phyloP scores from a whole-genome alignment of 2,329 filamentous ascomycete species.

The Metarhizium humberi region DNA sequence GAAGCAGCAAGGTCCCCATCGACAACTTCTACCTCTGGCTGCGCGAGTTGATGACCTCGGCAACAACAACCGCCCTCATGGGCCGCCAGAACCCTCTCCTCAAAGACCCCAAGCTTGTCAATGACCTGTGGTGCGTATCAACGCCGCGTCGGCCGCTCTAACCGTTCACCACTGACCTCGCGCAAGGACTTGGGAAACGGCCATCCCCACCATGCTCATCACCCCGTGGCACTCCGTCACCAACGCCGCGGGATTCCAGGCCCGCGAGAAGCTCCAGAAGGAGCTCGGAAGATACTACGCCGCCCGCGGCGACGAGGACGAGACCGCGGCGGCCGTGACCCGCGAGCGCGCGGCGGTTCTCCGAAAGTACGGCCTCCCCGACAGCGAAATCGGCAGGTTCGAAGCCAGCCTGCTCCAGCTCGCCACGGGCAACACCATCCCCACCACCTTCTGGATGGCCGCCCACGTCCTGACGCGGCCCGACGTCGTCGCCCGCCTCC shows the following conservation, averaged over 20 bases:
- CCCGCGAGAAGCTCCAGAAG: conserved; percentile 12
- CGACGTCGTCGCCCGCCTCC: conserved; percentile 16
- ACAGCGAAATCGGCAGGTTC: conserved; percentile 16
- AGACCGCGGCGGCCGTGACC: conserved; percentile 19
- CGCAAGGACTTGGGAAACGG: conserved; percentile 15
- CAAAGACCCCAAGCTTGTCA: too few relatives aligned
- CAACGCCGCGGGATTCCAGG: conserved; percentile 15
- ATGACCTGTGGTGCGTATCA: too few relatives aligned
- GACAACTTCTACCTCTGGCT: conserved; percentile 24
- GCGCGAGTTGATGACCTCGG: conserved; percentile 25
- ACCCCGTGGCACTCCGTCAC: conserved; percentile 16
- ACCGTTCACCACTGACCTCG: not conserved
- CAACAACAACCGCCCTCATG: conserved; percentile 29
- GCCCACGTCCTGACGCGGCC: conserved; percentile 18
- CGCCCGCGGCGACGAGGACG: conserved; percentile 14
- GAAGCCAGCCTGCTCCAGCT: conserved; percentile 23
- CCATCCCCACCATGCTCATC: conserved; percentile 17
- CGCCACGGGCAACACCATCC: conserved; percentile 26
- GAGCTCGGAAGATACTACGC: conserved; percentile 21
- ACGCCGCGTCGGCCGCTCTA: too few relatives aligned
- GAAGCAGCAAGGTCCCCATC: not conserved
- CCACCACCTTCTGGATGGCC: conserved; percentile 27
- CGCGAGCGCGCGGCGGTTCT: conserved; percentile 16
- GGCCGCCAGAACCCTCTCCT: conserved; percentile 26
- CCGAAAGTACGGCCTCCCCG: conserved; percentile 19